Conservation (phyloP, 2,329 filamentous ascomycete species). For the Fusarium citri region DNA sequence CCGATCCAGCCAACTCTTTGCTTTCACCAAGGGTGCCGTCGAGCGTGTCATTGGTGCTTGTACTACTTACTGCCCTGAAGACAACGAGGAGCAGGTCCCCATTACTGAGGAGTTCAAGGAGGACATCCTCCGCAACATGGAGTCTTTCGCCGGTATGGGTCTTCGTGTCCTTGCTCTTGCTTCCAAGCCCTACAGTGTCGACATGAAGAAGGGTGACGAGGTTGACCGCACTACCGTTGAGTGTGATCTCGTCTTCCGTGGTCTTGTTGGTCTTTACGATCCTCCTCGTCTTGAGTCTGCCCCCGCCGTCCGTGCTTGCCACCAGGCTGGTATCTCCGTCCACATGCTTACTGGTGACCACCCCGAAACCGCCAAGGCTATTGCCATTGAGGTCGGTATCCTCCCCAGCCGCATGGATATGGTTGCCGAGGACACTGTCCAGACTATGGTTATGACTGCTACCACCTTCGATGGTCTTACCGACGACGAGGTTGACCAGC, state of each 20-base stretch:
- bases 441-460: slow-evolving; percentile 73
- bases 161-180: slow-evolving; percentile 76
- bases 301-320: slow-evolving; percentile 68
- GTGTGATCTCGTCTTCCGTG: slow-evolving; percentile 70
- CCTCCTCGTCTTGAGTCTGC: slow-evolving; percentile 76
- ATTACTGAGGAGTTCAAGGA: slow-evolving; percentile 65
- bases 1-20: slow-evolving; percentile 47
- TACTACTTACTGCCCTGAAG: slow-evolving; percentile 59
- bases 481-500: slow-evolving; percentile 71
- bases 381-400: slow-evolving; percentile 72
- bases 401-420: slow-evolving; percentile 61
- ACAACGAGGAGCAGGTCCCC: slow-evolving; percentile 50
- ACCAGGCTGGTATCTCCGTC: slow-evolving; percentile 71
- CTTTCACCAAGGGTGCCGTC: slow-evolving; percentile 73
- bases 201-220: slow-evolving; percentile 56
- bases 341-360: slow-evolving; percentile 78
- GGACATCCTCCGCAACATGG: slow-evolving; percentile 72
- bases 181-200: slow-evolving; percentile 54
- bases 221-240: slow-evolving; percentile 67
- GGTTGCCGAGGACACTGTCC: slow-evolving; percentile 64
- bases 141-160: slow-evolving; percentile 69
- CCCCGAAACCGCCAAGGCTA: slow-evolving; percentile 71
- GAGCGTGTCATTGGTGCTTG: slow-evolving; percentile 74
- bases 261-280: slow-evolving; percentile 77
- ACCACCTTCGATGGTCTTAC: slow-evolving; percentile 71